Evolutionary conservation across 495 filamentous ascomycete genomes (phyloP), one percentile per base, ranked within the genome.

Genomic region (Echria macrotheca): DNA sequence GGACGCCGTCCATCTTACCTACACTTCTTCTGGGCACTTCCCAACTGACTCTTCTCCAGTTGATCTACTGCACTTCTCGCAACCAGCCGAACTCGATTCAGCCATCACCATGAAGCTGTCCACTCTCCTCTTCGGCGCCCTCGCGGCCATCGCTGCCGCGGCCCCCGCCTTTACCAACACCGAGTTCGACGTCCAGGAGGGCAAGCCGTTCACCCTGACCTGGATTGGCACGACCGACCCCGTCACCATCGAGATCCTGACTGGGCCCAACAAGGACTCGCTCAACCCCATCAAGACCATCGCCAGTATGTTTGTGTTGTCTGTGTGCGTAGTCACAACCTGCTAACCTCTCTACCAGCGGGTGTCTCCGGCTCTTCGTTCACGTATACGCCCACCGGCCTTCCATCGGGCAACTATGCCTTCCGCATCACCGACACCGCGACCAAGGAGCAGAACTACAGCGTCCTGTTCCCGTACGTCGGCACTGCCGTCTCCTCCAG

Each of bases 21-120:
- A n/a, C n/a, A n/a, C n/a, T n/a, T n/a, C n/a, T n/a, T n/a, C n/a
- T n/a, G n/a, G n/a, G n/a, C n/a, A n/a, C n/a, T n/a, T n/a, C n/a
- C n/a, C n/a, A n/a, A n/a, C n/a, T n/a, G n/a, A n/a, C n/a, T n/a
- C n/a, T n/a, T n/a, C n/a, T n/a, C n/a, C n/a, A n/a, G n/a, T n/a
- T n/a, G n/a, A n/a, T n/a, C n/a, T n/a, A n/a, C n/a, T n/a, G n/a
- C n/a, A n/a, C n/a, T n/a, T n/a, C n/a, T n/a, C n/a, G n/a, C n/a
- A n/a, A n/a, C n/a, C n/a, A n/a, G n/a, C n/a, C n/a, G n/a, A n/a
- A n/a, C n/a, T n/a, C n/a, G n/a, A n/a, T n/a, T n/a, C n/a, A 42
- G 50, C 32, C 50, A 48, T 42, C 65, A 75, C 58, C 47, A 76
- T 76, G 73, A 73, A 75, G 69, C 63, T 59, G 57, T 54, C 61